Percentiles rank a stretch among this genome's conserved stretches.
Evolutionary conservation across 495 filamentous ascomycete species (phyloP).

Genomic region (Stereocaulon alpinum): DNA sequence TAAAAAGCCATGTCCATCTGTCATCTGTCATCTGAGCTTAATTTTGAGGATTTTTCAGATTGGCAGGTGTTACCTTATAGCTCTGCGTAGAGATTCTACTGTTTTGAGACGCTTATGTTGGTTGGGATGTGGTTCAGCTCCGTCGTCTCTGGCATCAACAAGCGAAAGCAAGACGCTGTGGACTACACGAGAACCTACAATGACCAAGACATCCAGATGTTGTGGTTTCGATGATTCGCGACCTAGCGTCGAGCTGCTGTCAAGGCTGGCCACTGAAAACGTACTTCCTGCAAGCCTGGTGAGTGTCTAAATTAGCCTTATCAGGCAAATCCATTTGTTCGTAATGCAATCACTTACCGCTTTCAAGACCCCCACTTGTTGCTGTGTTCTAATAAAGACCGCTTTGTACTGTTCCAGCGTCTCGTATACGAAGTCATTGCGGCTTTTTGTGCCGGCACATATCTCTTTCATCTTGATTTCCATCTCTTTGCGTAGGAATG

Average conservation of each 20-base stretch:
- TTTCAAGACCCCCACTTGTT: slow-evolving; percentile 67
- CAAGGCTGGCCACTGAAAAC: slow-evolving; percentile 29
- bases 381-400: slow-evolving; percentile 67
- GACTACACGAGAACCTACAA: neutral
- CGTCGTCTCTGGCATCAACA: neutral
- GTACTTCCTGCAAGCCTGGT: slow-evolving; percentile 39
- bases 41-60: no score
- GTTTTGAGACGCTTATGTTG: neutral
- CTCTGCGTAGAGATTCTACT: no score
- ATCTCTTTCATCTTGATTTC: slow-evolving; percentile 90
- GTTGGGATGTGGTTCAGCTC: no score
- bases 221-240: no score
- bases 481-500: slow-evolving; percentile 97
- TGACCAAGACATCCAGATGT: neutral
- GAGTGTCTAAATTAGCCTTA: neutral
- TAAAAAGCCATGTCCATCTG: neutral
- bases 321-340: neutral
- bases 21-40: neutral
- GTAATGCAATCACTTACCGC: slow-evolving; percentile 38
- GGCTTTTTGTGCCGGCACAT: slow-evolving; percentile 72
- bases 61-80: no score
- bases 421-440: slow-evolving; percentile 62
- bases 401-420: slow-evolving; percentile 75
- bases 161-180: neutral
- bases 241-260: neutral